Evolutionary conservation across 257 asterid species (phyloP).

Genomic region (Nicotiana knightiana): DNA sequence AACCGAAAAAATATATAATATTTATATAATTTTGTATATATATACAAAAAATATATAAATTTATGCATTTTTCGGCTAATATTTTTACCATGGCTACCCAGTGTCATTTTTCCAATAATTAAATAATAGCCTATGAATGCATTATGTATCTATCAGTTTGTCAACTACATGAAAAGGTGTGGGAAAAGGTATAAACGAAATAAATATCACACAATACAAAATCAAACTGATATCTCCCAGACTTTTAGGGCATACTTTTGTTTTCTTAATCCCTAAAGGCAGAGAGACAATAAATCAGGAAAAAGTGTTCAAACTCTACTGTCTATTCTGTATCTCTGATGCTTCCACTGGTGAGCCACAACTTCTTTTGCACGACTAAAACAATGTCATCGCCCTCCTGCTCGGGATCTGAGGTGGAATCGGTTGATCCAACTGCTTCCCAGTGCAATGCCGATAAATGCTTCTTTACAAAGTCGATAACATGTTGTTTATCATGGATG

Average conservation of each 20-base stretch:
- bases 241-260: constrained; percentile 19
- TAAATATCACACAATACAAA: constrained; percentile 28
- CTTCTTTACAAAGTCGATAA: constrained; percentile 78
- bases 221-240: constrained; percentile 15
- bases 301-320: background rate
- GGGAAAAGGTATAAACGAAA: constrained; percentile 2
- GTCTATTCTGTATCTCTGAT: constrained; percentile 59
- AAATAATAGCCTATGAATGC: constrained; percentile 36
- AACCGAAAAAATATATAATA: too few relatives aligned
- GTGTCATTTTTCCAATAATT: too few relatives aligned
- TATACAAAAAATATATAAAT: background rate
- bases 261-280: constrained; percentile 31
- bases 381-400: constrained; percentile 59
- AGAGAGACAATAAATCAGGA: constrained; percentile 19
- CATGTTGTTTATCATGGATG: constrained; percentile 56
- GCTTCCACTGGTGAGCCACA: constrained; percentile 87
- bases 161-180: constrained; percentile 25
- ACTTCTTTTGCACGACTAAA: constrained; percentile 70
- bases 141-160: constrained; percentile 16
- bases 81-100: too few relatives aligned
- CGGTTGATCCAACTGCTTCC: constrained; percentile 50
- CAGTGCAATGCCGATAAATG: constrained; percentile 74
- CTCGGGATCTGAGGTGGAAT: constrained; percentile 44
- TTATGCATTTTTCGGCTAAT: too few relatives aligned
- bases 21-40: too few relatives aligned